Base-by-base conservation (phyloP, 768 basidiomycete species). In the Polyporus arcularius region DNA sequence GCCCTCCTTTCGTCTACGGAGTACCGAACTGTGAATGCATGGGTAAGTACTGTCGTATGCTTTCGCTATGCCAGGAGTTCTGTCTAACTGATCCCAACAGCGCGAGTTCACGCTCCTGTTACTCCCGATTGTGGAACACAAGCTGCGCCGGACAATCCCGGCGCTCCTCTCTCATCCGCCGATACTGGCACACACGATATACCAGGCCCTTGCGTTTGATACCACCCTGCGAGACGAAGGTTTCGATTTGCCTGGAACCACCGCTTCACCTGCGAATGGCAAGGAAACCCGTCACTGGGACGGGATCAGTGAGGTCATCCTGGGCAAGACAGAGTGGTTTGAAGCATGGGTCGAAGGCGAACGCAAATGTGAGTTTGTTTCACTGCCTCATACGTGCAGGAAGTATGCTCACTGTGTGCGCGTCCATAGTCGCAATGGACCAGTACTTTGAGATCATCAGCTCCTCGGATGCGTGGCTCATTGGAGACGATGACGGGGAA, bases 121-220 rank as follows among this genome's bases (percentile, higher is more conserved):
- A 26, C 76, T 96, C 31, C 92, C 93, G 0, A 74, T 95, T 7
- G 79, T 96, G 3, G 78, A 87, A 7, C 81, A 86, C 32, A 94
- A 98, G 67, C 78, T 98, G 12, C 81, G 79, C 43, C 85, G 83
- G 47, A 88, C 91, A 0, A 78, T 95, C 39, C 91, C 94, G 0
- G 71, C 81, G 18, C 74, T 98, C 11, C 75, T 98, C 4, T 75
- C 84, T 2, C 86, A 88, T 65, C 92, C 97, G 0, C 85, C 94
- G 0, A 75, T 98, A 21, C 79, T 99, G 7, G 97, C 97, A 2
- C 96, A 99, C 69, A 98, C 95, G 1, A 89, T 98, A 50, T 96
- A 96, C 71, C 94, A 98, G 72, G 85, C 95, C 0, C 77, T 98
- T 4, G 73, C 87, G 0, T 99, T 98, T 65, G 97, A 99, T 73